Percentiles rank a stretch among this genome's conserved stretches.
Evolutionary conservation across 352 stramenopile genomes (phyloP).

Genomic region (Nothophytophthora sp.): DNA sequence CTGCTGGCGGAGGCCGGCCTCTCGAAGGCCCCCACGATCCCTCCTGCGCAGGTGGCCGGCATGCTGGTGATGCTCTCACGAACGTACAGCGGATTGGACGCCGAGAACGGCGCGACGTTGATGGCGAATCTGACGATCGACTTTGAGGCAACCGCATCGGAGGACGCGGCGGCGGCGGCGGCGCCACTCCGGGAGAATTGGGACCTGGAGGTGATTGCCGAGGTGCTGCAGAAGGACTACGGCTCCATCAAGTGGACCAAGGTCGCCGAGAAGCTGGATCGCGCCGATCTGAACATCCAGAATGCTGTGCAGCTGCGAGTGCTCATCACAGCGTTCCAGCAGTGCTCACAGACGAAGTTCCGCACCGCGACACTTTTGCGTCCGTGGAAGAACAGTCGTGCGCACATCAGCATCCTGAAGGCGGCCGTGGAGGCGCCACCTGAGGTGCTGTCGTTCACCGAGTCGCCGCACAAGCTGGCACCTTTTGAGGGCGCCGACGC

Average conservation of each 20-base stretch:
- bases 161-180: slow-evolving; percentile 24
- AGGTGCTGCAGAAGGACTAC: slow-evolving; percentile 87
- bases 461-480: slow-evolving; percentile 79
- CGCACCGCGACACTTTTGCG: slow-evolving; percentile 68
- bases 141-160: slow-evolving; percentile 48
- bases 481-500: slow-evolving; percentile 88
- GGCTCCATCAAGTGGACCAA: slow-evolving; percentile 85
- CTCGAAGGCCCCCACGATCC: slow-evolving; percentile 78
- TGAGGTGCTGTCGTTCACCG: slow-evolving; percentile 79
- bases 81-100: slow-evolving; percentile 71
- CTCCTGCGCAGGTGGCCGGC: slow-evolving; percentile 82
- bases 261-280: slow-evolving; percentile 85
- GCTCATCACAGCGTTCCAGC: slow-evolving; percentile 78
- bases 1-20: slow-evolving; percentile 83
- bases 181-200: slow-evolving; percentile 62
- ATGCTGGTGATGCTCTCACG: slow-evolving; percentile 89
- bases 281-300: slow-evolving; percentile 68
- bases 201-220: slow-evolving; percentile 86
- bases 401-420: slow-evolving; percentile 77
- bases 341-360: slow-evolving; percentile 83
- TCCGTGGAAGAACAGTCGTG: slow-evolving; percentile 77
- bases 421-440: slow-evolving; percentile 79
- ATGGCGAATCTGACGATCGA: slow-evolving; percentile 84
- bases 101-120: slow-evolving; percentile 68
- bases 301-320: slow-evolving; percentile 67